Conservation (phyloP, 106 monocot genomes). For the Triglochin maritima region DNA sequence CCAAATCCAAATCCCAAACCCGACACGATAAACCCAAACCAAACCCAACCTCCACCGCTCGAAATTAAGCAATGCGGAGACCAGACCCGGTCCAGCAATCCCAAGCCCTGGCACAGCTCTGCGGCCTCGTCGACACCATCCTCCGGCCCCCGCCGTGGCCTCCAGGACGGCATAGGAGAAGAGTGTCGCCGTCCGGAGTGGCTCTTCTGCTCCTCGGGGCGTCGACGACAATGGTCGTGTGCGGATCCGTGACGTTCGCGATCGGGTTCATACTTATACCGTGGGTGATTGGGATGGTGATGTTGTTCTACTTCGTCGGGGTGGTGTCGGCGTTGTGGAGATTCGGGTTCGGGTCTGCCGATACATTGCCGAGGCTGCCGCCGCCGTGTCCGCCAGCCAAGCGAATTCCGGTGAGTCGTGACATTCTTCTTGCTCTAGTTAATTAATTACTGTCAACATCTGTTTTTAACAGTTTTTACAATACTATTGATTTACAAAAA, state of each 20-base stretch:
- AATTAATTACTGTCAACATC: too few relatives aligned
- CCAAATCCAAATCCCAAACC: background rate
- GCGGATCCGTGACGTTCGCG: slow-evolving; percentile 28
- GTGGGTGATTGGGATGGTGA: slow-evolving; percentile 23
- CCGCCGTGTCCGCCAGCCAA: background rate
- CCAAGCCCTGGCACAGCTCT: slow-evolving; percentile 5
- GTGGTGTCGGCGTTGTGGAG: slow-evolving; percentile 14
- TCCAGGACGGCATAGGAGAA: background rate
- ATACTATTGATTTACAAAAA: too few relatives aligned
- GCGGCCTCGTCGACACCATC: slow-evolving; percentile 4
- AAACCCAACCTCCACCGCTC: background rate
- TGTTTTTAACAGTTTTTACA: too few relatives aligned
- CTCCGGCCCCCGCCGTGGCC: background rate
- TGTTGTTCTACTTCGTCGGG: slow-evolving; percentile 22
- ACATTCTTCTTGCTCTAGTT: too few relatives aligned
- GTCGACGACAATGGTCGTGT: slow-evolving; percentile 21
- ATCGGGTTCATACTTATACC: slow-evolving; percentile 29
- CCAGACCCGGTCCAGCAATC: slow-evolving; percentile 6
- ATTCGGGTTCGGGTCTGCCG: slow-evolving; percentile 3
- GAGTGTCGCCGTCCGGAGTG: slow-evolving; percentile 24
- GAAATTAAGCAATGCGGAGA: background rate
- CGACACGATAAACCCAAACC: background rate
- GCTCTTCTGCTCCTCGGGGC: slow-evolving; percentile 21
- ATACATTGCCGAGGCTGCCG: background rate
- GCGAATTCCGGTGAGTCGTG: too few relatives aligned